Conservation (phyloP, 768 basidiomycete genomes). For the Kwoniella dendrophila region DNA sequence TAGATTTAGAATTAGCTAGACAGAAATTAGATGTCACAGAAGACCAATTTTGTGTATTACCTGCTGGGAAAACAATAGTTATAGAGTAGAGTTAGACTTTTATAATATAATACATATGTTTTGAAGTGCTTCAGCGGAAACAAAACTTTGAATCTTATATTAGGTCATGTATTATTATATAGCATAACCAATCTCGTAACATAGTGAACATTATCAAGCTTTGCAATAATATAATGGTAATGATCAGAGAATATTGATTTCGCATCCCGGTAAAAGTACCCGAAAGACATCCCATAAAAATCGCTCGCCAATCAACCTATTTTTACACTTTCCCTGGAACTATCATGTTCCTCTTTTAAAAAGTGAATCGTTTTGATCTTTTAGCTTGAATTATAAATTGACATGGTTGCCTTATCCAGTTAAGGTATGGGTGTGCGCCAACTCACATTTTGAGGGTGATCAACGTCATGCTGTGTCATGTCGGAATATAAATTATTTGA, state of each 20-base stretch:
- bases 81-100: constrained; percentile 30
- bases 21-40: constrained; percentile 33
- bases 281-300: too few relatives aligned
- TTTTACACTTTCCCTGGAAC: too few relatives aligned
- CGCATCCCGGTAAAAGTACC: too few relatives aligned
- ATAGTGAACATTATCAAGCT: too few relatives aligned
- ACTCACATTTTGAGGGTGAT: too few relatives aligned
- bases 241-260: too few relatives aligned
- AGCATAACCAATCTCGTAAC: too few relatives aligned
- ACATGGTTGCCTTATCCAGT: neutral
- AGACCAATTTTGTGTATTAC: constrained; percentile 34
- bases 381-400: neutral
- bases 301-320: too few relatives aligned
- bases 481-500: too few relatives aligned
- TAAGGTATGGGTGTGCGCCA: neutral
- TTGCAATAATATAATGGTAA: too few relatives aligned
- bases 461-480: constrained; percentile 8
- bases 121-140: neutral
- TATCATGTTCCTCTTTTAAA: too few relatives aligned
- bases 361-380: too few relatives aligned
- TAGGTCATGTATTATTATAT: neutral
- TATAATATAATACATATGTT: neutral
- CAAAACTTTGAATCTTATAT: neutral
- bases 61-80: constrained; percentile 41
- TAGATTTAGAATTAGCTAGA: constrained; percentile 41